These are phyloP conservation scores for Malus hybrid DNA, from an alignment of 331 rosid species.

Conservation along the genomic window DNA sequence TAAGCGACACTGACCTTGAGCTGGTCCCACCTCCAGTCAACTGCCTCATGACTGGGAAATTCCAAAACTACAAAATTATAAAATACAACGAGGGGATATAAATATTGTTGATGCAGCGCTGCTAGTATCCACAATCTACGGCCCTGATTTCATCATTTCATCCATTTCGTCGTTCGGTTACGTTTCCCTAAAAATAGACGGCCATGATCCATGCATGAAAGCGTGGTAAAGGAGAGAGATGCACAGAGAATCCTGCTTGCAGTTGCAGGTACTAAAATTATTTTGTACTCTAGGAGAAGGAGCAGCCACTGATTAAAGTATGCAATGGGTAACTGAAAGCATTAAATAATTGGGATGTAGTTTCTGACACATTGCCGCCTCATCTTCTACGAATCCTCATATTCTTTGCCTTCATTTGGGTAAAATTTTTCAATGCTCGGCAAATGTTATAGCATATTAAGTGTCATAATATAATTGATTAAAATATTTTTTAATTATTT, in stretches of 20 bases:
- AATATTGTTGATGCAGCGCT: no score
- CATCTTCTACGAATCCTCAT: neutral
- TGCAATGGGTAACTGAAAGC: neutral
- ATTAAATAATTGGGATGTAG: neutral
- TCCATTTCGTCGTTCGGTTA: neutral
- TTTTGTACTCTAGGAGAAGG: neutral
- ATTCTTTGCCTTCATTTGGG: neutral
- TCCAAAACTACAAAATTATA: neutral
- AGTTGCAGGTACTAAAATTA: neutral
- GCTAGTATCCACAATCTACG: neutral
- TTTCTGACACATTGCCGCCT: conserved; percentile 1
- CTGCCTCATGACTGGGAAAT: neutral
- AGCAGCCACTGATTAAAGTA: neutral
- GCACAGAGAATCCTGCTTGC: neutral
- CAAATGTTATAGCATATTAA: rapidly evolving
- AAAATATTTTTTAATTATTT: no score
- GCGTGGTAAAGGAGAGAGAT: neutral
- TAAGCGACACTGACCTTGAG: conserved; percentile 6
- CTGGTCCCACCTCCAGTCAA: conserved; percentile 34
- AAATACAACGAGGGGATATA: no score
- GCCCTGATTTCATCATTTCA: neutral
- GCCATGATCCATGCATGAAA: neutral
- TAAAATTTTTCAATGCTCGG: no score
- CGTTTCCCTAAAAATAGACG: neutral
- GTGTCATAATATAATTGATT: no score